phyloP scores from a whole-genome alignment of 179 eudicot genomes.

The Nepenthes alata region DNA sequence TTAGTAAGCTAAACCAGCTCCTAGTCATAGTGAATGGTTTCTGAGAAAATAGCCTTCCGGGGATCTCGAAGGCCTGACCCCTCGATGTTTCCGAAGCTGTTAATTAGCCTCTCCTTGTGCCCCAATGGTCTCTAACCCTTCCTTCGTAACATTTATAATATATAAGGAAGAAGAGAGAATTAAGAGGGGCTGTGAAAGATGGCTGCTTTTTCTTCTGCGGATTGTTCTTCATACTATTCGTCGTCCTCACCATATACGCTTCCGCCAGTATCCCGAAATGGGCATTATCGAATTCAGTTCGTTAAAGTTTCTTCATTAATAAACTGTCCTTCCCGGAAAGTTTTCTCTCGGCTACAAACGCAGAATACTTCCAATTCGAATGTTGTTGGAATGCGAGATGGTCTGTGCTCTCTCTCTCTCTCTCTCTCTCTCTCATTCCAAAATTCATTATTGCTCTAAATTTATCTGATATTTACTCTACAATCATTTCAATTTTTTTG shows the following conservation, averaged over 20 bases:
- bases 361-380: conserved; percentile 16
- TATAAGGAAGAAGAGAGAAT: not conserved
- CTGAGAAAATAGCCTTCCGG: conserved; percentile 31
- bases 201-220: conserved; percentile 44
- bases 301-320: conserved; percentile 20
- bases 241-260: conserved; percentile 18
- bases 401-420: conserved; percentile 21
- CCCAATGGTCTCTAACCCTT: not conserved
- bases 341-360: conserved; percentile 12
- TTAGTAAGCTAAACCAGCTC: no score
- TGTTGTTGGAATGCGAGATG: conserved; percentile 50
- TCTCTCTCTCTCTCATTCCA: not conserved
- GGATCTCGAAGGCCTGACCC: conserved; percentile 30
- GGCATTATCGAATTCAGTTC: conserved; percentile 11
- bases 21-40: no score
- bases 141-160: not conserved
- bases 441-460: not conserved
- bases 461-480: not conserved
- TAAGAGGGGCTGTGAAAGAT: conserved; percentile 11
- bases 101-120: not conserved
- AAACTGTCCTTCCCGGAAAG: conserved; percentile 13
- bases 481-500: not conserved
- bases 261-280: conserved; percentile 21
- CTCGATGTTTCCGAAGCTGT: conserved; percentile 35
- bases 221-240: conserved; percentile 11